Base-by-base conservation (phyloP, 202 grass and related monocot genomes). In the Setaria italica region DNA sequence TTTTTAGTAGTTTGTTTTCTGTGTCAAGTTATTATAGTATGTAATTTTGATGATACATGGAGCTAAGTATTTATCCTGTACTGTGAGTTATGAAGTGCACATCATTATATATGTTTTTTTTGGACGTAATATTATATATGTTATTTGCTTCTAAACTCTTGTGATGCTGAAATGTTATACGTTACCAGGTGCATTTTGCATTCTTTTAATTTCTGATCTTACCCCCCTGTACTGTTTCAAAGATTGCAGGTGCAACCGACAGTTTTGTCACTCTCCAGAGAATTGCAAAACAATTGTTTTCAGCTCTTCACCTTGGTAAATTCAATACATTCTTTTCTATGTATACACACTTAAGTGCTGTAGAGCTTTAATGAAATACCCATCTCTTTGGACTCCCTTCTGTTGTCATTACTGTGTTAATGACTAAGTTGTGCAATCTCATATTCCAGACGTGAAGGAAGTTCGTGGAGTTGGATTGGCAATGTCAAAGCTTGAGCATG, bases 391-490 rank as follows among this genome's bases (percentile, higher is more conserved):
- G 70, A 68, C 37, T 77, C 42, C 37, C 34, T 64, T 47, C 19
- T 70, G 11, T 47, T 76, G 10, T 47, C 19, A 79, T 68, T 70
- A 70, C 34, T 37, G 20, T 45, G n/a, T 71, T 82, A 45, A 84
- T 85, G 59, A 74, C 57, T 90, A 81, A 82, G 12, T 76, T 47
- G 41, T 67, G 30, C 46, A 53, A 81, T 57, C 9, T 35, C 19
- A 74, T 59, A 80, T 77, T 78, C 33, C 76, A 99, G 96, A 95
- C 90, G 88, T 94, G 72, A 99, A 94, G 89, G 93, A 99, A 95
- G 91, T 99, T 85, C 86, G 96, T 60, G 96, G 96, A 76, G 84
- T 99, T 85, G 96, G 96, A 29, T 86, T 98, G 75, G 87, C 93
- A 81, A 53, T 98, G 77, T 90, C 91, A 77, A 91, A 84, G 74